phyloP scores from a whole-genome alignment of 257 asterid genomes.

The Ajuga chamaepitys region DNA sequence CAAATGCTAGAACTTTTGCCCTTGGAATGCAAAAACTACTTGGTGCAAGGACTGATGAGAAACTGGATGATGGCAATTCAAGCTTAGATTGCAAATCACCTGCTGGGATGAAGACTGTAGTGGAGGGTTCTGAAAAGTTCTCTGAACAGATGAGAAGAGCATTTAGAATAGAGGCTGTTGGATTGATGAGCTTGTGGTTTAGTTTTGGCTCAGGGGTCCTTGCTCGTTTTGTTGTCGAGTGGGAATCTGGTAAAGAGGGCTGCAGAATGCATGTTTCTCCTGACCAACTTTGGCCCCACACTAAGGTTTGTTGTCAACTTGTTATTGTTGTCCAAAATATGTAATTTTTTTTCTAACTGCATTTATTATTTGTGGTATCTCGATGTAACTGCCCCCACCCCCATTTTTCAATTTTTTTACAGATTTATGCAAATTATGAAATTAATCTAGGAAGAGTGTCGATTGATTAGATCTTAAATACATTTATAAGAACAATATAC shows the following conservation, averaged over 20 bases:
- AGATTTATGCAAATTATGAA: background rate
- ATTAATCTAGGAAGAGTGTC: background rate
- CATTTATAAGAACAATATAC: background rate
- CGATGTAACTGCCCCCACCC: background rate
- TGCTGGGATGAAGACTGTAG: conserved; percentile 41
- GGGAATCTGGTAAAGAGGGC: conserved; percentile 97
- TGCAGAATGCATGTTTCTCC: conserved; percentile 99
- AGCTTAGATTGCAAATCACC: conserved; percentile 47
- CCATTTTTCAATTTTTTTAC: background rate
- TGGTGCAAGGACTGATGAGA: conserved; percentile 82
- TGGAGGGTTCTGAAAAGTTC: conserved; percentile 55
- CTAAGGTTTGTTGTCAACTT: conserved; percentile 68
- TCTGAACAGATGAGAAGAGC: conserved; percentile 85
- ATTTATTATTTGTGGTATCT: background rate
- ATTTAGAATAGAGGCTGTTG: conserved; percentile 95
- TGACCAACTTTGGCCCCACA: conserved; percentile 98
- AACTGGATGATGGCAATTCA: conserved; percentile 49
- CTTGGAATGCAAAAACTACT: conserved; percentile 87
- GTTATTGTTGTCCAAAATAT: conserved; percentile 6
- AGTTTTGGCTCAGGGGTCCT: conserved; percentile 91
- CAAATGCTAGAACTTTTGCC: conserved; percentile 86
- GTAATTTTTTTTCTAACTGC: background rate
- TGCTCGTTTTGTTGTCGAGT: conserved; percentile 97
- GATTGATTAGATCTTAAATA: background rate
- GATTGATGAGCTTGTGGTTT: conserved; percentile 96